phyloP scores from a whole-genome alignment of 2,329 filamentous ascomycete species.

The Stemphylium beticola region DNA sequence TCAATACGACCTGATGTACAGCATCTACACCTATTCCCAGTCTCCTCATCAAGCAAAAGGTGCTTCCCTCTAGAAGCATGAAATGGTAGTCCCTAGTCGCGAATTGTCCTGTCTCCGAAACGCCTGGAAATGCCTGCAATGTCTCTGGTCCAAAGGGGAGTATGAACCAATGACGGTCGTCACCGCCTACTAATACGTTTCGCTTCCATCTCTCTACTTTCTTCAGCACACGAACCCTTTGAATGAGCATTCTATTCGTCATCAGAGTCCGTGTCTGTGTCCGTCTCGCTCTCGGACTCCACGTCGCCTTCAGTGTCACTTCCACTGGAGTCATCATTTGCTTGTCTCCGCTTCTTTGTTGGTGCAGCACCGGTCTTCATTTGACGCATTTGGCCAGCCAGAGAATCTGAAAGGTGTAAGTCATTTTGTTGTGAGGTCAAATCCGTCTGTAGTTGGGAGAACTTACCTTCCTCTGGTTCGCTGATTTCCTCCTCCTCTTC shows the following conservation, averaged over 20 bases:
- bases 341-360: constrained; percentile 65
- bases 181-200: constrained; percentile 7
- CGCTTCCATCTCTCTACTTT: neutral
- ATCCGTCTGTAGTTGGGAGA: neutral
- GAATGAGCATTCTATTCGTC: constrained; percentile 40
- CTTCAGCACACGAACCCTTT: neutral
- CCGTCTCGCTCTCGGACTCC: constrained; percentile 58
- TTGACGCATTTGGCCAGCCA: constrained; percentile 89
- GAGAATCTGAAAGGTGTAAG: constrained; percentile 68
- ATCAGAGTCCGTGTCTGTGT: constrained; percentile 52
- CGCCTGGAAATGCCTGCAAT: constrained; percentile 37
- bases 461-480: constrained; percentile 95
- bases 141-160: constrained; percentile 3
- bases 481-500: constrained; percentile 92
- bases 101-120: constrained; percentile 16
- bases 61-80: constrained; percentile 8
- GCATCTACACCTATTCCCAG: constrained; percentile 20
- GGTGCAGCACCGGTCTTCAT: constrained; percentile 71
- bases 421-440: neutral
- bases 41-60: constrained; percentile 5
- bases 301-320: constrained; percentile 70
- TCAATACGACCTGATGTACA: constrained; percentile 13
- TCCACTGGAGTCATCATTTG: constrained; percentile 66
- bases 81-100: constrained; percentile 10
- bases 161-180: constrained; percentile 1